These are phyloP conservation scores for Colletotrichum eremochloae DNA, from an alignment of 2,329 filamentous ascomycete genomes.

Conservation along the genomic window DNA sequence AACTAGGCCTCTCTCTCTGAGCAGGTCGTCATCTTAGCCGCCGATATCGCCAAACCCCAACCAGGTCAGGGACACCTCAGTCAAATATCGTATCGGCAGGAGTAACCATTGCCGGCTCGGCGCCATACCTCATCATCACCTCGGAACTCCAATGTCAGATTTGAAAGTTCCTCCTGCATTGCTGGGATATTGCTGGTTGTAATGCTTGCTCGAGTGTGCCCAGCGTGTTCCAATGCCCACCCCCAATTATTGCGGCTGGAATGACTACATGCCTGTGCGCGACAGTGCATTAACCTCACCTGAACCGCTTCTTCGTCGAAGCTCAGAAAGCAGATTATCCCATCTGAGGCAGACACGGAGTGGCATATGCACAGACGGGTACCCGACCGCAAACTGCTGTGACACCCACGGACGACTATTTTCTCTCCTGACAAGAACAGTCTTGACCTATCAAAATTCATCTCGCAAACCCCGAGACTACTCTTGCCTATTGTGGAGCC, in stretches of 20 bases:
- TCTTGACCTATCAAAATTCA: slow-evolving; percentile 13
- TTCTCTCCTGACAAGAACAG: neutral
- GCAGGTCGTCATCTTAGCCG: slow-evolving; percentile 11
- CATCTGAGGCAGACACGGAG: slow-evolving; percentile 9
- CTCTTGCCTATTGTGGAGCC: slow-evolving; percentile 22
- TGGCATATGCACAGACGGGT: slow-evolving; percentile 30
- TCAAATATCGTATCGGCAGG: neutral
- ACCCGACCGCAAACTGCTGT: slow-evolving; percentile 23
- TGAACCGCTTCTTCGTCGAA: neutral
- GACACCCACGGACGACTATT: slow-evolving; percentile 24
- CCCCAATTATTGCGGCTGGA: slow-evolving; percentile 8
- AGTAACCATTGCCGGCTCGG: slow-evolving; percentile 14
- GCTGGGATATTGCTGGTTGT: slow-evolving; percentile 21
- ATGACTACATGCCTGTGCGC: slow-evolving; percentile 17
- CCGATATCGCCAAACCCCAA: neutral
- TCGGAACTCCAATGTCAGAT: slow-evolving; percentile 21
- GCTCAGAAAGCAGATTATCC: slow-evolving; percentile 15
- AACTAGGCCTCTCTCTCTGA: neutral
- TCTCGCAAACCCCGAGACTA: slow-evolving; percentile 12
- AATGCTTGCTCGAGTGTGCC: neutral
- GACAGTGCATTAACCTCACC: neutral
- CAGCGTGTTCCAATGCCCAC: slow-evolving; percentile 1
- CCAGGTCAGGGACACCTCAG: neutral
- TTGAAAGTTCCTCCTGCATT: slow-evolving; percentile 4
- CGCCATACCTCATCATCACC: slow-evolving; percentile 21